phyloP scores from a whole-genome alignment of 768 basidiomycete genomes.

The Russula brevipes region DNA sequence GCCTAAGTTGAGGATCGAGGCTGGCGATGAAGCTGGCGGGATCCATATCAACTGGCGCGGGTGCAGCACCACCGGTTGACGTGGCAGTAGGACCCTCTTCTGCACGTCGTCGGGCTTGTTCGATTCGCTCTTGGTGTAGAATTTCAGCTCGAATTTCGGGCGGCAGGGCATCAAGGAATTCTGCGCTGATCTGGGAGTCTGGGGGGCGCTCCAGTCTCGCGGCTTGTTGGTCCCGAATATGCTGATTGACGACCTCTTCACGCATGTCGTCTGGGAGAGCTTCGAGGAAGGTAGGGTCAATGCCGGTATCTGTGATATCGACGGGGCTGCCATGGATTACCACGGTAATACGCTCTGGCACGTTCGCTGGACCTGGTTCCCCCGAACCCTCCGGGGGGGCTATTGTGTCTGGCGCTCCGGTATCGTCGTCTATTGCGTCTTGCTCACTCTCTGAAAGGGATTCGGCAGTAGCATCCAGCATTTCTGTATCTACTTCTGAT shows the following conservation, averaged over 20 bases:
- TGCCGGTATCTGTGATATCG: slow-evolving; percentile 98
- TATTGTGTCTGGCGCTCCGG: slow-evolving; percentile 14
- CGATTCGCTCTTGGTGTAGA: slow-evolving; percentile 88
- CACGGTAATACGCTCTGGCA: slow-evolving; percentile 72
- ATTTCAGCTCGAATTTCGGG: slow-evolving; percentile 97
- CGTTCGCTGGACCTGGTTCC: slow-evolving; percentile 34
- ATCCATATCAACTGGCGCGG: slow-evolving; percentile 56
- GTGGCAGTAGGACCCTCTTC: slow-evolving; percentile 35
- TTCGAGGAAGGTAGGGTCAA: slow-evolving; percentile 96
- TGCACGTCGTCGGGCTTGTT: slow-evolving; percentile 57
- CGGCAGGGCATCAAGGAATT: slow-evolving; percentile 94
- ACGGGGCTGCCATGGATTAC: slow-evolving; percentile 88
- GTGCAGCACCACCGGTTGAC: slow-evolving; percentile 40
- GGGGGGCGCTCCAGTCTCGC: slow-evolving; percentile 66
- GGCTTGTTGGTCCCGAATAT: slow-evolving; percentile 86
- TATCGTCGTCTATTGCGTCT: slow-evolving; percentile 13
- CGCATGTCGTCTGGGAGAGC: slow-evolving; percentile 98
- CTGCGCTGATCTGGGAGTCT: slow-evolving; percentile 86
- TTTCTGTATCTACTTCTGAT: slow-evolving; percentile 46
- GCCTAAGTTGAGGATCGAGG: slow-evolving; percentile 82
- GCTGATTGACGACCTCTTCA: slow-evolving; percentile 96
- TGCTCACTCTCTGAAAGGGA: slow-evolving; percentile 9
- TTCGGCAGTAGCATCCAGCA: slow-evolving; percentile 38
- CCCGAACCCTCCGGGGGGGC: slow-evolving; percentile 24
- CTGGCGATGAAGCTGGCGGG: slow-evolving; percentile 89